These are phyloP conservation scores for Suhomyces bribrorum DNA, from an alignment of 1,139 yeast genomes.

Conservation along the genomic window DNA sequence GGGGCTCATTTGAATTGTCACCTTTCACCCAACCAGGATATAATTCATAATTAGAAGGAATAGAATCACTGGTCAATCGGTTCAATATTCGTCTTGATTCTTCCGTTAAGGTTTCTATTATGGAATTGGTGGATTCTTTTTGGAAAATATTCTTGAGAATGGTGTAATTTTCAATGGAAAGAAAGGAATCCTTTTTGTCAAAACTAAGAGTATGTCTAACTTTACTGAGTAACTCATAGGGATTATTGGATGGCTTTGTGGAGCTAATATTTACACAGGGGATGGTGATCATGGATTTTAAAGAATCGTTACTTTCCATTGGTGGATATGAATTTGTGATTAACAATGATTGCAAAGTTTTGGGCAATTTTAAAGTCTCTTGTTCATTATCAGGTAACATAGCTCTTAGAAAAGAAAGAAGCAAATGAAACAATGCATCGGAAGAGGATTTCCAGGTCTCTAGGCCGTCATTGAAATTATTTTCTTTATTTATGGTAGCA, in stretches of 20 bases:
- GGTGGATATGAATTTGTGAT: conserved; percentile 70
- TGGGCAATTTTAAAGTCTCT: conserved; percentile 60
- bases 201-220: conserved; percentile 67
- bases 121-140: conserved; percentile 55
- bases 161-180: conserved; percentile 78
- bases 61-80: conserved; percentile 51
- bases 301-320: conserved; percentile 38
- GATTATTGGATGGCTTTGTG: conserved; percentile 55
- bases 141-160: conserved; percentile 71
- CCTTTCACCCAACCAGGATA: conserved; percentile 49
- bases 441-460: conserved; percentile 80
- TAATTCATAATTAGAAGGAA: conserved; percentile 39
- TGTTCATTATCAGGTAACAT: conserved; percentile 69
- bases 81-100: conserved; percentile 73
- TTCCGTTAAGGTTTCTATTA: conserved; percentile 65
- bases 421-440: conserved; percentile 80
- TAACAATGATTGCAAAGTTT: conserved; percentile 60
- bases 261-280: conserved; percentile 69
- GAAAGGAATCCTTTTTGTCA: conserved; percentile 67
- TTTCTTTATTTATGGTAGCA: conserved; percentile 40
- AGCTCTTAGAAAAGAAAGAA: conserved; percentile 75
- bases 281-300: conserved; percentile 43
- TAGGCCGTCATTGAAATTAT: conserved; percentile 67
- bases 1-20: conserved; percentile 23
- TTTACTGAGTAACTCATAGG: conserved; percentile 51